Conservation (phyloP, 2,329 filamentous ascomycete genomes). For the Fusarium oligoseptatum region DNA sequence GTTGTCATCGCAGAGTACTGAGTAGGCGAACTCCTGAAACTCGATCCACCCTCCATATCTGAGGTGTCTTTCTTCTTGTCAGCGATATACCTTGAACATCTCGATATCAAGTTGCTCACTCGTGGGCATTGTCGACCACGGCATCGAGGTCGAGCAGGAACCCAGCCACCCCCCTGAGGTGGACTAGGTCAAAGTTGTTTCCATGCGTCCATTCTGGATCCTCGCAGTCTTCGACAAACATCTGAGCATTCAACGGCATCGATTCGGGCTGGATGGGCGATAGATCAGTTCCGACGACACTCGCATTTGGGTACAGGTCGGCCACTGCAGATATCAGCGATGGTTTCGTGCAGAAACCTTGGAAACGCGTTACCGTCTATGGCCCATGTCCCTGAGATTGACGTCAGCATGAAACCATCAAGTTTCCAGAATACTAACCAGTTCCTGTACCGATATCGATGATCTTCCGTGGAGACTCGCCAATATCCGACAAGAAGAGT, state of each 20-base stretch:
- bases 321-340: slow-evolving; percentile 50
- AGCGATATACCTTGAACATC: neutral
- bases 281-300: slow-evolving; percentile 58
- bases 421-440: slow-evolving; percentile 47
- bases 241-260: slow-evolving; percentile 71
- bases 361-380: slow-evolving; percentile 56
- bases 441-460: slow-evolving; percentile 65
- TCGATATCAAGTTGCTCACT: slow-evolving; percentile 41
- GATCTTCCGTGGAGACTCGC: slow-evolving; percentile 56
- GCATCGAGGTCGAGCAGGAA: slow-evolving; percentile 65
- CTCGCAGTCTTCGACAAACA: slow-evolving; percentile 72
- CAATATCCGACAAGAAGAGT: slow-evolving; percentile 57
- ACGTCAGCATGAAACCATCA: slow-evolving; percentile 15
- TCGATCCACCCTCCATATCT: slow-evolving; percentile 66
- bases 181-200: slow-evolving; percentile 68
- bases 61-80: slow-evolving; percentile 51
- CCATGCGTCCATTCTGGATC: slow-evolving; percentile 69
- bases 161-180: slow-evolving; percentile 63
- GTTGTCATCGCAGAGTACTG: slow-evolving; percentile 58
- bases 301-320: slow-evolving; percentile 57
- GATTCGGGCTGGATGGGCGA: slow-evolving; percentile 61
- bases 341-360: neutral
- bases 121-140: slow-evolving; percentile 57
- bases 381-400: slow-evolving; percentile 62
- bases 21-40: slow-evolving; percentile 60